Base-by-base conservation (phyloP, 257 asterid species). In the Anisodus acutangulus region DNA sequence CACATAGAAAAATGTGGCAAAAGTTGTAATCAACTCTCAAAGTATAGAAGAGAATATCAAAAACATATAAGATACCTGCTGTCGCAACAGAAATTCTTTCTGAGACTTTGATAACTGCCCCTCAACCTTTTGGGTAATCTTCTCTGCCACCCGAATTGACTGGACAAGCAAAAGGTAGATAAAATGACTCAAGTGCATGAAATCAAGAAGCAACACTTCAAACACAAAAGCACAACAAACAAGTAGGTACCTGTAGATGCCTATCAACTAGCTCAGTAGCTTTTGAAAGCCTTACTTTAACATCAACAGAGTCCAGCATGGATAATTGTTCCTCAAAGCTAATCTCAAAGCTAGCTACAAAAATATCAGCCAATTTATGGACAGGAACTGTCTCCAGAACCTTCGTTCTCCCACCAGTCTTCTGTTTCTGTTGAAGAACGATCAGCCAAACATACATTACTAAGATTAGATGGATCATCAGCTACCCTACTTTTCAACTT, bases 131-230 rank as follows among this genome's bases (percentile, higher is more conserved):
- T 97, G 98, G 7, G 99, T 95, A 54, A 97, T 97, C 92, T 95
- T 97, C 91, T 97, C 98, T 19, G 98, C 98, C 83, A 95, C 99
- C 74, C 99, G 97, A 90, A 95, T 97, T 39, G 99, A 97, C 99
- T 97, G 90, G 90, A 87, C 80, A 83, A 79, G 74, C 60, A 81
- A 88, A 87, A 9, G 81, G 80, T 83, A 80, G 26, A 31, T 31
- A 31, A 31, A 31, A 31, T 31, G 72, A 71, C 22, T 72, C 63
- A 17, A 53, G 57, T 64, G 79, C 85, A 81, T 84, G 60, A 85
- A 79, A 86, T 11, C 53, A 74, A 82, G 43, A 85, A 51, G 79
- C 6, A 85, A 74, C 81, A 47, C 84, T 58, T 4, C 63, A 88
- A 88, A 79, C 85, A 79, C 72, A 69, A 80, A 51, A 22, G 13